Base-by-base conservation (phyloP, 805 yeast species). In the Torulaspora delbrueckii region DNA sequence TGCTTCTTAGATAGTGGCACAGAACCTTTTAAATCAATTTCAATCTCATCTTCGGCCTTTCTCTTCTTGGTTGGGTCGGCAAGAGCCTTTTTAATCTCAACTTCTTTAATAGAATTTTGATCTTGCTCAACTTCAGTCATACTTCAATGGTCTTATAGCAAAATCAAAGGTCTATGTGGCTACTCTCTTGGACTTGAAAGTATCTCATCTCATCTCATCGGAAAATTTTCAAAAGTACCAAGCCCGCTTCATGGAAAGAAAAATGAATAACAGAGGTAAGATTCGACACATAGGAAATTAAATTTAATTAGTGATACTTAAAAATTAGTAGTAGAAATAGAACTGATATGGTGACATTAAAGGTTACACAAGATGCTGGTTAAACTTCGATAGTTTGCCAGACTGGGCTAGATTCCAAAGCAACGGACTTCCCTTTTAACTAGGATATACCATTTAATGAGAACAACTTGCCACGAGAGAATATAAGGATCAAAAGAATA, bases 1-100 rank as follows among this genome's bases (percentile, higher is more conserved):
- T 91, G 96, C 65, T 93, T 91, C 66, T 87, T 90, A 9, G 96
- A 89, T 40, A 90, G 71, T 1, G 99, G 97, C 10, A 84, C 77
- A 5, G 87, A 81, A 39, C 80, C 84, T 19, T 71, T 68, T 43
- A 85, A 68, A 59, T 84, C 85, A 49, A 85, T 84, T 54, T 80
- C 86, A 42, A 85, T 74, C 59, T 82, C 87, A 51, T 71, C 74
- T 13, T 70, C 72, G 37, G 68, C 69, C 52, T 55, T 59, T 55
- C 65, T 67, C 55, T 60, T 65, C 58, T 58, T 64, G 30, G 66
- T 60, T 46, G 67, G 69, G 36, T 68, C 67, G 41, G 34, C 30
- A 25, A 66, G 50, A 33, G 67, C 68, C 44, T 62, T 57, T 55
- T 62, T 62, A 42, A 63, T 59, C 35, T 57, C 50, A 53, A 57